Conservation (phyloP, 257 asterid genomes). For the Lycium barbarum region DNA sequence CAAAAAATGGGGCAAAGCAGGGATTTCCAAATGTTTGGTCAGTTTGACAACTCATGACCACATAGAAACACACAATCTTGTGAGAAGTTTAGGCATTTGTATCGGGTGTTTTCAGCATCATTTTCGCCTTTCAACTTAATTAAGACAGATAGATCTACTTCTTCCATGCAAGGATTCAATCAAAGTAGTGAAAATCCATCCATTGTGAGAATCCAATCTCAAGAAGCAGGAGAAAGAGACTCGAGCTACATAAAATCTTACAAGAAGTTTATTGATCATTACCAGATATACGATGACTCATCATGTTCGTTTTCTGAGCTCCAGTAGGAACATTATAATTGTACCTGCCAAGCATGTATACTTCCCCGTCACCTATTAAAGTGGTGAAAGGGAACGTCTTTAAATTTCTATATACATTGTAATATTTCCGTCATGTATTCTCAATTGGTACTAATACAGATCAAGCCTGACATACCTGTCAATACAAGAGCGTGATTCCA, state of each 20-base stretch:
- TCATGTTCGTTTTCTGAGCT: conserved; percentile 41
- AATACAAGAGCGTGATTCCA: conserved; percentile 87
- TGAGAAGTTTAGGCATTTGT: background rate
- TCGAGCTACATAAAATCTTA: background rate
- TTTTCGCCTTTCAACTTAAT: conserved; percentile 17
- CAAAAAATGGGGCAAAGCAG: background rate
- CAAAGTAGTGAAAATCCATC: background rate
- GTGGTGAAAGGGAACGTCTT: background rate
- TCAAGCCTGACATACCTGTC: conserved; percentile 48
- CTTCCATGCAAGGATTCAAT: background rate
- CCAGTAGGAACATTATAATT: conserved; percentile 70
- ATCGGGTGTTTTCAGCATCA: background rate
- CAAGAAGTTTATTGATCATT: conserved; percentile 22
- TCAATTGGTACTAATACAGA: background rate
- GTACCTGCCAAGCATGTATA: conserved; percentile 77
- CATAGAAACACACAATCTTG: background rate
- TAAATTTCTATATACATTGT: background rate
- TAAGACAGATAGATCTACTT: background rate
- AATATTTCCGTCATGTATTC: background rate
- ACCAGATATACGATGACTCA: conserved; percentile 40
- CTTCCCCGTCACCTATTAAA: conserved; percentile 53
- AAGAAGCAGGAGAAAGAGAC: conserved; percentile 3
- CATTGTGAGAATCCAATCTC: background rate
- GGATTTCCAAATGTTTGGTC: background rate
- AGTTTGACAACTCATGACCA: conserved; percentile 7